Percentiles rank a stretch among this genome's conserved stretches.
These are phyloP conservation scores for Hysterium pulicare DNA, from an alignment of 2,329 filamentous ascomycete genomes.

Conservation along the genomic window DNA sequence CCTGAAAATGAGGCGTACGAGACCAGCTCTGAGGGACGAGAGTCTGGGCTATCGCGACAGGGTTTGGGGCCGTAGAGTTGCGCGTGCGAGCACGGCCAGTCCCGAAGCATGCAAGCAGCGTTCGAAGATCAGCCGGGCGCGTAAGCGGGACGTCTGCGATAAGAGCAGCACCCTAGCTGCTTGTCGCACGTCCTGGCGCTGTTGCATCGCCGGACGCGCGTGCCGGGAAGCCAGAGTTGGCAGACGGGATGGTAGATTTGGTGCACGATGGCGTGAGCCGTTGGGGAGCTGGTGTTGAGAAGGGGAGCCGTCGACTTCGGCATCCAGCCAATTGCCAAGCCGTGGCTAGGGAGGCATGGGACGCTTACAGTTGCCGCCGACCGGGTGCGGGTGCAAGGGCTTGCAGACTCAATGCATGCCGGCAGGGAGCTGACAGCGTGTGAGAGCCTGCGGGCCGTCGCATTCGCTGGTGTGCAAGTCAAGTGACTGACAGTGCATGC, in stretches of 20 bases:
- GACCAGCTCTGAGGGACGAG: constrained; percentile 7
- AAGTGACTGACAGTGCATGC: constrained; percentile 61
- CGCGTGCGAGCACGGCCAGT: constrained; percentile 31
- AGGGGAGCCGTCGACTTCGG: no score
- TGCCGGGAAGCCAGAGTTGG: not conserved
- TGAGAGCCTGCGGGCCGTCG: constrained; percentile 35
- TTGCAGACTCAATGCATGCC: constrained; percentile 31
- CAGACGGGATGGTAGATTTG: not conserved
- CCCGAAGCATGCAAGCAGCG: constrained; percentile 29
- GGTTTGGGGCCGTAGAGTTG: constrained; percentile 20
- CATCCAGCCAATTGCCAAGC: no score
- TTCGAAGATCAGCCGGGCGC: constrained; percentile 37
- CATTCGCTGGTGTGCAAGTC: constrained; percentile 48
- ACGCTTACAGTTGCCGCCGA: constrained; percentile 35
- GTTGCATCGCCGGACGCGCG: not conserved
- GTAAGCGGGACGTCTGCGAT: constrained; percentile 31
- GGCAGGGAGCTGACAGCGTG: constrained; percentile 28
- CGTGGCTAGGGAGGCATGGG: constrained; percentile 14
- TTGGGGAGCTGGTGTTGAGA: constrained; percentile 1
- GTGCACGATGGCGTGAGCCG: not conserved
- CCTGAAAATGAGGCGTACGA: constrained; percentile 25
- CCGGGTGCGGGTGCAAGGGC: constrained; percentile 31
- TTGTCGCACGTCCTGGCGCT: constrained; percentile 6
- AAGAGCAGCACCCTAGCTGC: constrained; percentile 14
- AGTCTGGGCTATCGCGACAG: constrained; percentile 17